These are phyloP conservation scores for Mollisiaceae sp. DNA, from an alignment of 2,329 filamentous ascomycete genomes.

Conservation along the genomic window DNA sequence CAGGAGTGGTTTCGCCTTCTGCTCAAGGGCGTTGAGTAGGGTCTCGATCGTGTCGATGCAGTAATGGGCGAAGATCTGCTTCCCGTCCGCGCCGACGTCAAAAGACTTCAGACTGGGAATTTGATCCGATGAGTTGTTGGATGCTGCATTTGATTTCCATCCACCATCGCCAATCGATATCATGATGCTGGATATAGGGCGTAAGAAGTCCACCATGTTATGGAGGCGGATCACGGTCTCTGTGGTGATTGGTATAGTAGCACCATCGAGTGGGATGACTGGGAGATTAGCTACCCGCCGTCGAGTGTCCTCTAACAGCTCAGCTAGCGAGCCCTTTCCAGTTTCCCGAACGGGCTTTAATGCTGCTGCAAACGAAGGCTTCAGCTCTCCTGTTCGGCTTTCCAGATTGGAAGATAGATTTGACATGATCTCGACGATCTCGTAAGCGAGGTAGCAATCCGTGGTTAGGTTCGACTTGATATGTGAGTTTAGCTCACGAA, in stretches of 20 bases:
- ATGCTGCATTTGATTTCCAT: constrained; percentile 68
- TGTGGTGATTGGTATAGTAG: constrained; percentile 75
- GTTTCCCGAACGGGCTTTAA: constrained; percentile 91
- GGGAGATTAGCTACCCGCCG: constrained; percentile 69
- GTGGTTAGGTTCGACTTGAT: constrained; percentile 85
- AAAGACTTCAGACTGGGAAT: constrained; percentile 77
- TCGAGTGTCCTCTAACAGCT: constrained; percentile 83
- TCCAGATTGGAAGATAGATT: constrained; percentile 80
- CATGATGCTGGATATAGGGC: constrained; percentile 87
- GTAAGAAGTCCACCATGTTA: constrained; percentile 84
- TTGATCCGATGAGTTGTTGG: constrained; percentile 63
- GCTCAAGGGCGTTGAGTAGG: constrained; percentile 75
- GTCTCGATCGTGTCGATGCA: constrained; percentile 86
- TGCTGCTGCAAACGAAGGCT: constrained; percentile 80
- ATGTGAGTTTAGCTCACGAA: constrained; percentile 87
- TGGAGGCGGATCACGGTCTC: constrained; percentile 88
- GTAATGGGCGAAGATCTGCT: constrained; percentile 88
- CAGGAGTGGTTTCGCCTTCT: constrained; percentile 72
- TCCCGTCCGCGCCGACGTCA: constrained; percentile 87
- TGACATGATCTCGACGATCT: constrained; percentile 90
- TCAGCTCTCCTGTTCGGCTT: constrained; percentile 82
- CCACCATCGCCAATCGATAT: constrained; percentile 91
- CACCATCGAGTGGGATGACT: constrained; percentile 77
- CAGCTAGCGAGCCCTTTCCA: constrained; percentile 82
- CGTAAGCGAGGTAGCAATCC: constrained; percentile 94